Evolutionary conservation across 177 flowering plant species (phyloP).

Genomic region (Tripterygium wilfordii): DNA sequence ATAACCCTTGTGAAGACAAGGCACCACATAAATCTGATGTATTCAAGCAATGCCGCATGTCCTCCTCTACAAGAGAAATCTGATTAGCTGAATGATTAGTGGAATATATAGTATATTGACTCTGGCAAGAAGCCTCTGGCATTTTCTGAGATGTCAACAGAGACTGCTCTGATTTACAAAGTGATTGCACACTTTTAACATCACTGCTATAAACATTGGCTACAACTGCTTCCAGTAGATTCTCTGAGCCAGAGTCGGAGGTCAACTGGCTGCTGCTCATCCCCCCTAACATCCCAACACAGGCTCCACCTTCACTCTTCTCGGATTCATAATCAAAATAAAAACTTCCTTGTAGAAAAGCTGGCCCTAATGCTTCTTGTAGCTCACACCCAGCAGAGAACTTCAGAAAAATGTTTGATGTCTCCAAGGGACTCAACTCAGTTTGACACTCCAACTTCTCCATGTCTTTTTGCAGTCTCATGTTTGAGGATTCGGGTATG

Average conservation of each 20-base stretch:
- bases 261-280: slow-evolving; percentile 33
- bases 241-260: slow-evolving; percentile 30
- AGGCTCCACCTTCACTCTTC: slow-evolving; percentile 23
- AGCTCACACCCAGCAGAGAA: slow-evolving; percentile 70
- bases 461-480: slow-evolving; percentile 17
- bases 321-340: slow-evolving; percentile 26
- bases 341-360: slow-evolving; percentile 30
- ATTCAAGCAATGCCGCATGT: slow-evolving; percentile 22
- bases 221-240: slow-evolving; percentile 78
- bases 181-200: slow-evolving; percentile 33
- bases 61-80: slow-evolving; percentile 22
- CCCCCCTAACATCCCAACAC: slow-evolving; percentile 31
- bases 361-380: slow-evolving; percentile 72
- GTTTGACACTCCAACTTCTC: slow-evolving; percentile 19
- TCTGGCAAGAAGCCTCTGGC: slow-evolving; percentile 28
- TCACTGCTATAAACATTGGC: slow-evolving; percentile 36
- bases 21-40: slow-evolving; percentile 34
- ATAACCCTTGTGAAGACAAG: slow-evolving; percentile 36
- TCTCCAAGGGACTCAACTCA: slow-evolving; percentile 17
- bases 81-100: slow-evolving; percentile 29
- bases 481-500: slow-evolving; percentile 17
- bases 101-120: slow-evolving; percentile 24
- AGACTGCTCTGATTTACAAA: slow-evolving; percentile 37
- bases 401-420: slow-evolving; percentile 20
- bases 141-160: slow-evolving; percentile 36